These are phyloP conservation scores for Butyriboletus loyo DNA, from an alignment of 768 basidiomycete species.

Conservation along the genomic window DNA sequence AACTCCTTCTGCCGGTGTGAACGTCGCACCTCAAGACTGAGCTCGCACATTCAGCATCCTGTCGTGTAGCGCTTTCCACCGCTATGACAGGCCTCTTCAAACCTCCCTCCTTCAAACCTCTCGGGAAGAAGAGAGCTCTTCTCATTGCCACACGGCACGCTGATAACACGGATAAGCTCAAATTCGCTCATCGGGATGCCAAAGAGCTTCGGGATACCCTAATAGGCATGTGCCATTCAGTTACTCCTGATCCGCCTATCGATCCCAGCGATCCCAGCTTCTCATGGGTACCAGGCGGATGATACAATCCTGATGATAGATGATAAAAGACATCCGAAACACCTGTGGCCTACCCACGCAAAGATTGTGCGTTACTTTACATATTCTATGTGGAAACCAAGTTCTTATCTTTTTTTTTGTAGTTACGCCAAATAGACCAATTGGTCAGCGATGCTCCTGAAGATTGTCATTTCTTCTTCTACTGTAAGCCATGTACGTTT, in stretches of 20 bases:
- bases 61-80: too few relatives aligned
- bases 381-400: neutral
- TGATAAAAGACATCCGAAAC: slow-evolving; percentile 18
- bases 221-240: slow-evolving; percentile 12
- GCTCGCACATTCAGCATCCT: too few relatives aligned
- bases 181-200: slow-evolving; percentile 20
- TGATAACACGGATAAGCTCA: slow-evolving; percentile 4
- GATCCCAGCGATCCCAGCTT: slow-evolving; percentile 22
- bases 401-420: neutral
- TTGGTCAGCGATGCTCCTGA: slow-evolving; percentile 41
- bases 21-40: neutral
- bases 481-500: slow-evolving; percentile 38
- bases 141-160: slow-evolving; percentile 18
- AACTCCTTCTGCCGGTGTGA: too few relatives aligned
- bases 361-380: slow-evolving; percentile 40
- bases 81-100: neutral
- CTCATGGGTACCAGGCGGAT: slow-evolving; percentile 36
- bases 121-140: slow-evolving; percentile 16
- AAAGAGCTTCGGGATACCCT: slow-evolving; percentile 8
- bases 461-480: slow-evolving; percentile 52
- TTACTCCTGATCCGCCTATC: neutral
- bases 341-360: slow-evolving; percentile 39
- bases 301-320: slow-evolving; percentile 48
- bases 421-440: slow-evolving; percentile 40
- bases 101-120: neutral